Base-by-base conservation (phyloP, 2,329 filamentous ascomycete genomes). In the Dothiorella sarmentorum region DNA sequence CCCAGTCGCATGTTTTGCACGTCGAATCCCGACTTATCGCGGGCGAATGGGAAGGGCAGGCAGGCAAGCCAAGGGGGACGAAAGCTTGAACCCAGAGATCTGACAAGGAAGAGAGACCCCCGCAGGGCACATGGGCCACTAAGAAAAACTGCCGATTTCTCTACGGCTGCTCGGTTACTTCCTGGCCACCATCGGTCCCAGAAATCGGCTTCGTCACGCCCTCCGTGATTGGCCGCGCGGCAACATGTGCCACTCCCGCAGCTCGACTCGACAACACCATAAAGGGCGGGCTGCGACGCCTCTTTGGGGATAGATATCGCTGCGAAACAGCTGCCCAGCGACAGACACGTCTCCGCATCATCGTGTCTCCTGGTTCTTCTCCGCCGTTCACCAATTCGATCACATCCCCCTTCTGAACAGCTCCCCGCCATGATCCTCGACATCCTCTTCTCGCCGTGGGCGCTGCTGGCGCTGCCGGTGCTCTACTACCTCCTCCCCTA, bases 401-500 rank as follows among this genome's bases (percentile, higher is more conserved):
- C n/a, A n/a, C n/a, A n/a, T n/a, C 51, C 35, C 6, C 22, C 26
- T 7, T 26, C 17, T 2, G 26, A 3, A 13, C n/a, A 40, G 7
- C 3, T n/a, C 22, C 9, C 53, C 22, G 18, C 29, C 38, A 60
- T 59, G 35, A 74, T 75, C 40, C 64, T 75, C 61, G 69, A 70
- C 40, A 65, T 72, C 57, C 69, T 80, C 45, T 67, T 80, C 65
- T 71, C 75, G 9, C 77, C 77, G 0, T 79, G 75, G 65, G 63
- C 74, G 0, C 74, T 82, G n/a, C 67, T 83, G 9, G 73, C 78
- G 6, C 66, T 80, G 29, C 65, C 85, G 2, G 61, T 81, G 6
- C 70, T 78, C 18, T 85, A 77, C 68, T 88, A 85, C 67, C 53
- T 86, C 9, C 80, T 85, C 56, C 78, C 84, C 0, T 88, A 85